Evolutionary conservation across 306 rosid species (phyloP).

Genomic region (Dalbergia cochinchinensis): DNA sequence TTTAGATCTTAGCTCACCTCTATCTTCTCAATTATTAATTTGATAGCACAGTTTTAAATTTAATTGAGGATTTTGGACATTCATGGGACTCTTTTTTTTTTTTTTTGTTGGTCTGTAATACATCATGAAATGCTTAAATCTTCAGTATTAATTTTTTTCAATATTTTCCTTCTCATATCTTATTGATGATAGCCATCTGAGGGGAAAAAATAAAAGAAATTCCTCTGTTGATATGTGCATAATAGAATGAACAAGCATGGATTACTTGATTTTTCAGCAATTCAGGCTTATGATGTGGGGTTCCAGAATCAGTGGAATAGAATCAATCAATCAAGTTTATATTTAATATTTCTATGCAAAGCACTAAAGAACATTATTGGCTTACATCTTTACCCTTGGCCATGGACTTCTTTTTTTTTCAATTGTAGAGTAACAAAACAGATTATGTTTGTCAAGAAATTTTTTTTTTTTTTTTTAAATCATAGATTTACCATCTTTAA

Average conservation of each 20-base stretch:
- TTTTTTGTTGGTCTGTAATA: neutral
- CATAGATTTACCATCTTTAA: too few relatives aligned
- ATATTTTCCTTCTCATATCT: slow-evolving; percentile 10
- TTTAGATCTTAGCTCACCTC: slow-evolving; percentile 13
- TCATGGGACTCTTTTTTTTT: neutral
- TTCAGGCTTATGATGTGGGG: neutral
- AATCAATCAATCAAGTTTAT: neutral
- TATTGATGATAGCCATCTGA: neutral
- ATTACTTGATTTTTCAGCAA: slow-evolving; percentile 16
- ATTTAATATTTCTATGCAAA: neutral
- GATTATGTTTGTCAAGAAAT: too few relatives aligned
- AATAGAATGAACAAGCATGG: neutral
- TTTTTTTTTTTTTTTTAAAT: too few relatives aligned
- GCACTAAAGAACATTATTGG: too few relatives aligned
- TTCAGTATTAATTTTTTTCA: neutral
- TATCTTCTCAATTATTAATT: neutral
- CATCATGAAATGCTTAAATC: slow-evolving; percentile 20
- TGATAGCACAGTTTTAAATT: neutral
- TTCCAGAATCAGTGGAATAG: slow-evolving; percentile 20
- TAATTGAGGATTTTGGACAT: neutral
- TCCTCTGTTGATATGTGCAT: neutral
- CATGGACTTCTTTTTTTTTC: too few relatives aligned
- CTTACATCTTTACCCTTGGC: too few relatives aligned
- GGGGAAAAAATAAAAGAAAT: neutral
- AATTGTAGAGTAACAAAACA: too few relatives aligned